Base-by-base conservation (phyloP, 768 basidiomycete genomes). In the Kwoniella mangroviensis region DNA sequence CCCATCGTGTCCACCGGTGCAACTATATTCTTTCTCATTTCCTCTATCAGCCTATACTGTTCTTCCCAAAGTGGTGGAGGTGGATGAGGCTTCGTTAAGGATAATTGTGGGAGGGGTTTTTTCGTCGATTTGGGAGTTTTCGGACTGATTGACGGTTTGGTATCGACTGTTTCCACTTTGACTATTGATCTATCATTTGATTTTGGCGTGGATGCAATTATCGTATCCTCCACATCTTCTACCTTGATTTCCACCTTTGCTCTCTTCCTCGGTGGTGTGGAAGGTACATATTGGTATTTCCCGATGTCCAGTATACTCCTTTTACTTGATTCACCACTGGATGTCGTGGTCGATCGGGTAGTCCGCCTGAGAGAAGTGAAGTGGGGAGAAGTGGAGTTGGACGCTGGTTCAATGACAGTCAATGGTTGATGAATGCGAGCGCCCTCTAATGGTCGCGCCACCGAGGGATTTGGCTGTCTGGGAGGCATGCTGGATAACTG, bases 1-100 rank as follows among this genome's bases (percentile, higher is more conserved):
- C 82, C 81, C 73, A 71, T 74, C 93, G 1, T 93, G 78, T 98
- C 96, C 1, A 97, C 96, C 0, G 96, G 94, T 0, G 95, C 94
- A 0, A 87, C 84, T 24, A 90, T 87, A 12, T 85, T 85, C 21
- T 88, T 84, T 21, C 92, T 87, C 92, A 94, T 94, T 61, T 86
- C 85, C 76, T 89, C 89, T 56, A 94, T 93, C 1, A 79, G 43
- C n/a, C 59, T 58, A 54, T 78, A 81, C 68, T 83, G 82, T 43
- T 75, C 70, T 45, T 74, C 69, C 82, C 82, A 83, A 55, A 61
- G 73, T 63, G 75, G 49, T 13, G 82, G 82, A 12, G 72, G 75
- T 5, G 79, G 78, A 70, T 83, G 82, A 7, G 82, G 76, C 66
- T 83, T 83, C 1, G 69, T 74, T 51, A 83, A 65, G 19, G 77